phyloP scores from a whole-genome alignment of 352 stramenopile genomes.

The Phytopythium mirpurense region DNA sequence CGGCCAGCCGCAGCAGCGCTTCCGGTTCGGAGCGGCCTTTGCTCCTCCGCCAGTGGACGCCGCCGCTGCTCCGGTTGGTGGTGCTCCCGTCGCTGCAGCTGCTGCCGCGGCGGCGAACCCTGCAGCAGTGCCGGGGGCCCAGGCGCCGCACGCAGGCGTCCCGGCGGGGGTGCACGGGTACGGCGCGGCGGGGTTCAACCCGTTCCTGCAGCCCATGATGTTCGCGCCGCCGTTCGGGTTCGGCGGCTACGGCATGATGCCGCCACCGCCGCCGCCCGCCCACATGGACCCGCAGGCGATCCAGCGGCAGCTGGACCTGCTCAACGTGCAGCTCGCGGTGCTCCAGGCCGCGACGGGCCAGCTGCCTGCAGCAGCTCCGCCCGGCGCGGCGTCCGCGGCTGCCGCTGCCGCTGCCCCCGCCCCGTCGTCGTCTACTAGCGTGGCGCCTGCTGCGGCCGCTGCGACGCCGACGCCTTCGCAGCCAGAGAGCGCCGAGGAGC shows the following conservation, averaged over 20 bases:
- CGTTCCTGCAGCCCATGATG: conserved; percentile 59
- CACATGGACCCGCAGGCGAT: conserved; percentile 40
- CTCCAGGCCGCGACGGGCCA: conserved; percentile 29
- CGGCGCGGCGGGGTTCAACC: conserved; percentile 34
- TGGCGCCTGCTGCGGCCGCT: neutral
- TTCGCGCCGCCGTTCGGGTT: conserved; percentile 54
- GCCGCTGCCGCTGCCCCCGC: neutral
- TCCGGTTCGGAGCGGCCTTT: conserved; percentile 24
- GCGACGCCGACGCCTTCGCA: neutral
- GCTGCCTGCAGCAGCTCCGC: conserved; percentile 2
- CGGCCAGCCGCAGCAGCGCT: conserved; percentile 13
- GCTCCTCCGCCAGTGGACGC: conserved; percentile 12
- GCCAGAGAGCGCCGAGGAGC: conserved; percentile 8
- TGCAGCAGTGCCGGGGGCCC: conserved; percentile 1
- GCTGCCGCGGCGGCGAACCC: neutral
- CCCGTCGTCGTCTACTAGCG: neutral
- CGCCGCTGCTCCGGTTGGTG: neutral
- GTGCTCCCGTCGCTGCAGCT: neutral
- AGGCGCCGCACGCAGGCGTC: conserved; percentile 8
- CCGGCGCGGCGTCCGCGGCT: conserved; percentile 4
- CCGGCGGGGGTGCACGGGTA: conserved; percentile 26
- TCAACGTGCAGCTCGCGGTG: conserved; percentile 44
- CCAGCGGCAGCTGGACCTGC: conserved; percentile 45
- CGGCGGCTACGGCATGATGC: conserved; percentile 50
- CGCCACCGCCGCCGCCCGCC: conserved; percentile 15